These are phyloP conservation scores for Clavariopsis aquatica DNA, from an alignment of 495 filamentous ascomycete species.

Conservation along the genomic window DNA sequence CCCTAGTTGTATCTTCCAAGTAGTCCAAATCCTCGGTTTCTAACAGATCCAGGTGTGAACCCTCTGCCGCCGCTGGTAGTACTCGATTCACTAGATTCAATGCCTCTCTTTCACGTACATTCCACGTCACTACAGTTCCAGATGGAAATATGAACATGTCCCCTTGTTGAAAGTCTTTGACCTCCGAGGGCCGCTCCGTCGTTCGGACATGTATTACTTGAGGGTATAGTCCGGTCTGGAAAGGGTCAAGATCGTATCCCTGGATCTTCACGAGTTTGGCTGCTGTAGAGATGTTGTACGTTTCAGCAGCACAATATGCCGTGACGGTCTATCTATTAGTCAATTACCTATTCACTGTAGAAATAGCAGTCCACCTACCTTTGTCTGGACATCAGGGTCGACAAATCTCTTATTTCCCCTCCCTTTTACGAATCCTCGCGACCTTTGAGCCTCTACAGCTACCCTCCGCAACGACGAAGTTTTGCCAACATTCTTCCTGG, in stretches of 20 bases:
- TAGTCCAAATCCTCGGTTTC: constrained; percentile 94
- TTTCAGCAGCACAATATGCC: constrained; percentile 82
- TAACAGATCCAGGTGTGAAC: constrained; percentile 65
- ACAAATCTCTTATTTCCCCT: constrained; percentile 42
- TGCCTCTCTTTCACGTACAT: constrained; percentile 69
- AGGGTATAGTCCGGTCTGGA: constrained; percentile 61
- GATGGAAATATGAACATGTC: constrained; percentile 98
- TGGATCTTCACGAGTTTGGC: constrained; percentile 68
- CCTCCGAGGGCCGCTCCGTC: constrained; percentile 58
- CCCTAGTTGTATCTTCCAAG: constrained; percentile 69
- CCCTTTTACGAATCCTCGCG: constrained; percentile 42
- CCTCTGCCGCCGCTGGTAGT: constrained; percentile 71
- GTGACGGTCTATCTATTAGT: constrained; percentile 67
- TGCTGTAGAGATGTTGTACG: constrained; percentile 76
- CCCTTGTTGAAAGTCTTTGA: constrained; percentile 64
- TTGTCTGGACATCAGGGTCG: constrained; percentile 46
- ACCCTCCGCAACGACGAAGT: constrained; percentile 44
- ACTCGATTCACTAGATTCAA: constrained; percentile 71
- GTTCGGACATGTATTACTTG: constrained; percentile 69
- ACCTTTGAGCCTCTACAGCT: constrained; percentile 46
- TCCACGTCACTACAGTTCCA: constrained; percentile 92
- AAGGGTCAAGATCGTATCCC: constrained; percentile 67
- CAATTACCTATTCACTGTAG: too few species aligned
- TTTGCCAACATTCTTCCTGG: constrained; percentile 29
- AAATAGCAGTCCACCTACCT: too few species aligned